Base-by-base conservation (phyloP, 2,329 filamentous ascomycete species). In the Periconia sp. region DNA sequence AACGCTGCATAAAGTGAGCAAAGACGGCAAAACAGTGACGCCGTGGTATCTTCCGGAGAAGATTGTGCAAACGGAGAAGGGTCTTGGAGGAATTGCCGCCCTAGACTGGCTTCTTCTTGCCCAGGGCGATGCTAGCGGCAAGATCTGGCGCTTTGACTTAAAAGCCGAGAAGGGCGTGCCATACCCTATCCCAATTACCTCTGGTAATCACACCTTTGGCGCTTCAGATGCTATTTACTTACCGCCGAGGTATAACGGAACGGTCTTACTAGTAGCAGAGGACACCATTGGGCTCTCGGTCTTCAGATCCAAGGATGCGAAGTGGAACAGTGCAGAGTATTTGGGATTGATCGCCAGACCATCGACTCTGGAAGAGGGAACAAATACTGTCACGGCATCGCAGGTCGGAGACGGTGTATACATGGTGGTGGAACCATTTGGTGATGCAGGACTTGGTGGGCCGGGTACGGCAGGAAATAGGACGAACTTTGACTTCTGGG, bases 381-480 rank as follows among this genome's bases (percentile, higher is more conserved):
- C n/a, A n/a, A n/a, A n/a, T 15, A 23, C 44, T 36, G 38, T 40
- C 6, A 37, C 48, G 5, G 21, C 49, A 1, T 38, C 43, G 30
- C 53, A 57, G 35, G 23, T 57, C 24, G 48, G 45, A 2, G 50
- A 47, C 22, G 37, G 37, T 6, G 18, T 54, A 8, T 56, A 48
- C 36, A 30, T 18, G 35, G 43, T 54, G n/a, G 18, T 43, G 7
- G 54, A 52, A 35, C 46, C 44, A 32, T 54, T 57, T 47, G 54
- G 45, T 12, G 54, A 57, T 38, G 49, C 42, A 28, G 43, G 52
- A 9, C 15, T 54, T 2, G 34, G 23, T 6, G 48, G 51, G n/a
- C 46, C 49, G 6, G 50, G 51, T 12, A 50, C 39, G 16, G 51
- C 48, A 15, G 54, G 54, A 5, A 39, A 31, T 13, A 46, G 54